Evolutionary conservation across 2,329 filamentous ascomycete genomes (phyloP).

Genomic region (Colletotrichum eleusines): DNA sequence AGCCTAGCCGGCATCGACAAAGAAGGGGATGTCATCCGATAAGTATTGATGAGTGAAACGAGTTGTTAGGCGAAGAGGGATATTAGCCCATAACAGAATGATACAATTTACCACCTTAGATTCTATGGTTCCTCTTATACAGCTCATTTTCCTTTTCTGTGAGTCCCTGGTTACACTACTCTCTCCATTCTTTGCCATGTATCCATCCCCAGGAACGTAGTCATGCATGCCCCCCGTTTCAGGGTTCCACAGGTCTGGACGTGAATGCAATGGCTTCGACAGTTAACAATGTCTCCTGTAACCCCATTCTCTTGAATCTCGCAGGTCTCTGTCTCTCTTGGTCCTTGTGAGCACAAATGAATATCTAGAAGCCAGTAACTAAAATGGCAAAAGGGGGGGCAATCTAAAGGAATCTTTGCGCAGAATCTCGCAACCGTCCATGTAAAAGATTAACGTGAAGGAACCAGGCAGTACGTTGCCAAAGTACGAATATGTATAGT

Average conservation of each 20-base stretch:
- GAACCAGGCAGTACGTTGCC: not conserved
- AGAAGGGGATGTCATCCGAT: constrained; percentile 78
- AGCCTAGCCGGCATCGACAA: constrained; percentile 83
- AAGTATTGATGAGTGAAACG: constrained; percentile 54
- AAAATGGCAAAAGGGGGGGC: no score
- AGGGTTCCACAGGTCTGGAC: no score
- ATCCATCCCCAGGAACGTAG: no score
- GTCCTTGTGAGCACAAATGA: no score
- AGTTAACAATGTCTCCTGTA: no score
- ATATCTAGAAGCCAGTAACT: no score
- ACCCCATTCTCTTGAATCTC: no score
- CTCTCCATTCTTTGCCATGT: no score
- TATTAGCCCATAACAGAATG: constrained; percentile 25
- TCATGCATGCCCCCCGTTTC: no score
- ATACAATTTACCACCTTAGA: not conserved
- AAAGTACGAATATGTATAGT: not conserved
- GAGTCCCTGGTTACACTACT: no score
- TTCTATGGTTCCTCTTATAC: not conserved
- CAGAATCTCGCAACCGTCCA: not conserved
- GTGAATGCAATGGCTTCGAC: not conserved
- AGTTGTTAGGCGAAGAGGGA: constrained; percentile 40
- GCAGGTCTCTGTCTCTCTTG: no score
- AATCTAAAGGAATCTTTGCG: not conserved
- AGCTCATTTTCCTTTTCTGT: not conserved
- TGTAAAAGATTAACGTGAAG: not conserved